Base-by-base conservation (phyloP, 495 filamentous ascomycete species). In the Hypoxylon lienhwacheense region DNA sequence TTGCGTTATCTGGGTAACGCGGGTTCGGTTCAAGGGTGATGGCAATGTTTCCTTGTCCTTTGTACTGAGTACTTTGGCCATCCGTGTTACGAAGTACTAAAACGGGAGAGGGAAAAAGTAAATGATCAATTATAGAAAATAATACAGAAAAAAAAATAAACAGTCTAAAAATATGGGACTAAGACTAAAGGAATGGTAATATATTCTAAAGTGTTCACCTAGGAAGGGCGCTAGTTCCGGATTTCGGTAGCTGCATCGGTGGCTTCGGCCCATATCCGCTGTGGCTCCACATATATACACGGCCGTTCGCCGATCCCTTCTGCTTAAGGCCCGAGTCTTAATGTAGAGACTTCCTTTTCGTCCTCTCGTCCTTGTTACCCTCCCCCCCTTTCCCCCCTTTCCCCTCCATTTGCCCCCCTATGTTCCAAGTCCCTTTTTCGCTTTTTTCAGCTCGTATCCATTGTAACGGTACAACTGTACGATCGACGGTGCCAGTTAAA, bases 371-470 rank as follows among this genome's bases (percentile, higher is more conserved):
- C 26, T 12, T 43, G 19, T 41, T n/a, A n/a, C n/a, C 21, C 25
- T 20, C 26, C 21, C 29, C 42, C 41, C 16, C 33, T 17, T 35
- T 21, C 24, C 12, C 24, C 28, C n/a, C 7, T 5, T 20, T 21
- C 5, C 28, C 20, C 10, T 42, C 24, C 39, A 20, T 26, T 14
- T 42, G 22, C 24, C 17, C 7, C 22, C 17, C 4, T 26, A 29
- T 12, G 8, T 26, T 15, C 11, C 16, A 16, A 8, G 8, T 39
- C 21, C 17, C 19, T 39, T 17, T 16, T 16, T 25, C 15, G 29
- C n/a, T n/a, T 45, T 45, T 39, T 40, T 60, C 56, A 54, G 49
- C 50, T 54, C 45, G 50, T 48, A 53, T 49, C 56, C 56, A 53
- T 43, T n/a, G 43, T 34, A 54, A 37, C 56, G 49, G 44, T 14